phyloP scores from a whole-genome alignment of 108 stramenopile genomes.

The Schizochytrium sp. region DNA sequence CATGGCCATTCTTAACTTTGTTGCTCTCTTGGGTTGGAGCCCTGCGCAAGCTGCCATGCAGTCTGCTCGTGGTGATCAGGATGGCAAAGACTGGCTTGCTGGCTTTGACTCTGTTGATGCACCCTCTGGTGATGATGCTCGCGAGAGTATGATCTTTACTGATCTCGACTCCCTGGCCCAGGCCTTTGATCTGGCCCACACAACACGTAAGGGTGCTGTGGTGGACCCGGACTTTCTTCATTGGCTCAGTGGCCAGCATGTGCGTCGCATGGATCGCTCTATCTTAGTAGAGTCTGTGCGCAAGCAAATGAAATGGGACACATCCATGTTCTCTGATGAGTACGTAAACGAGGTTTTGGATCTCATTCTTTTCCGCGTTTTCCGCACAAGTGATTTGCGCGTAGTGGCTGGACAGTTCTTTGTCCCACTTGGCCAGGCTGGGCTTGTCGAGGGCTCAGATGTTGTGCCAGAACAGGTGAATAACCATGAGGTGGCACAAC shows the following conservation, averaged over 20 bases:
- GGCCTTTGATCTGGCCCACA: constrained; percentile 25
- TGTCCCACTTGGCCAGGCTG: neutral
- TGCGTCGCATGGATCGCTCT: constrained; percentile 15
- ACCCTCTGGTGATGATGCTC: constrained; percentile 12
- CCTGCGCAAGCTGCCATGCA: constrained; percentile 49
- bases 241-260: constrained; percentile 59
- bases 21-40: constrained; percentile 63
- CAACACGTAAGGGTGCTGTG: constrained; percentile 53
- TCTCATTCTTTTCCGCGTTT: constrained; percentile 36
- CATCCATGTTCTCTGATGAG: constrained; percentile 35
- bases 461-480: neutral
- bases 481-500: neutral
- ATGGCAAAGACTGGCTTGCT: constrained; percentile 22
- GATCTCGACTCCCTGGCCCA: neutral
- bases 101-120: neutral
- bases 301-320: neutral
- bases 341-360: neutral
- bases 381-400: neutral
- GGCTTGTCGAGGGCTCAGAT: neutral
- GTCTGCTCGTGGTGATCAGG: neutral
- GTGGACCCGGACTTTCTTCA: constrained; percentile 56
- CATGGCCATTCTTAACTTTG: constrained; percentile 61
- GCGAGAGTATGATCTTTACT: constrained; percentile 57
- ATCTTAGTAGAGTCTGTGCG: constrained; percentile 18
- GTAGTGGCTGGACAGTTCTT: constrained; percentile 19